Evolutionary conservation across 2,329 filamentous ascomycete genomes (phyloP).

Genomic region (Teratosphaeria nubilosa): DNA sequence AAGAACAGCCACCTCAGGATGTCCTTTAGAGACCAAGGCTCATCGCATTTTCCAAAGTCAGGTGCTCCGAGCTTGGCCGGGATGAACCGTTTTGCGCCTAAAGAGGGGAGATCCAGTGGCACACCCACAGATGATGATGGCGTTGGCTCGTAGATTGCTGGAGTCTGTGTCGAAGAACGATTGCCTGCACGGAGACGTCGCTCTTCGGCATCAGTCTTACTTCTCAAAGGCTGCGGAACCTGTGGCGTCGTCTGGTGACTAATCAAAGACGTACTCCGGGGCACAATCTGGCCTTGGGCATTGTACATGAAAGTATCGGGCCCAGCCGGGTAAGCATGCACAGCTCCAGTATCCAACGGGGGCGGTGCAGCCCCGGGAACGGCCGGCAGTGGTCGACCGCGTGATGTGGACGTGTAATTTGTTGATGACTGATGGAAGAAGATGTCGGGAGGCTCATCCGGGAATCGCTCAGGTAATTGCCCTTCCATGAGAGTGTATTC

Average conservation of each 20-base stretch:
- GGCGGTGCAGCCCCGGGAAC: conserved; percentile 44
- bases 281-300: conserved; percentile 35
- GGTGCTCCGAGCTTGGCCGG: conserved; percentile 55
- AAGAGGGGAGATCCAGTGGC: conserved; percentile 20
- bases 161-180: conserved; percentile 30
- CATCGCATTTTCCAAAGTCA: conserved; percentile 74
- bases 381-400: conserved; percentile 47
- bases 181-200: conserved; percentile 34
- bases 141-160: conserved; percentile 28
- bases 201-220: conserved; percentile 84
- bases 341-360: conserved; percentile 10
- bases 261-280: conserved; percentile 71
- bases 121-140: conserved; percentile 16
- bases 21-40: conserved; percentile 90
- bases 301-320: conserved; percentile 17
- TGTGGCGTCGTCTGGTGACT: conserved; percentile 72
- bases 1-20: conserved; percentile 77
- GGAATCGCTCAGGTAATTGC: conserved; percentile 27
- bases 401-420: conserved; percentile 29
- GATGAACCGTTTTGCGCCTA: conserved; percentile 53
- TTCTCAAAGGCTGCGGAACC: conserved; percentile 72
- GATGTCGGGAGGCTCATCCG: conserved; percentile 67
- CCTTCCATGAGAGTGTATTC: conserved; percentile 47
- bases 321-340: conserved; percentile 12
- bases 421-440: conserved; percentile 82